These are phyloP conservation scores for Euclidium syriacum DNA, from an alignment of 345 rosid species.

Conservation along the genomic window DNA sequence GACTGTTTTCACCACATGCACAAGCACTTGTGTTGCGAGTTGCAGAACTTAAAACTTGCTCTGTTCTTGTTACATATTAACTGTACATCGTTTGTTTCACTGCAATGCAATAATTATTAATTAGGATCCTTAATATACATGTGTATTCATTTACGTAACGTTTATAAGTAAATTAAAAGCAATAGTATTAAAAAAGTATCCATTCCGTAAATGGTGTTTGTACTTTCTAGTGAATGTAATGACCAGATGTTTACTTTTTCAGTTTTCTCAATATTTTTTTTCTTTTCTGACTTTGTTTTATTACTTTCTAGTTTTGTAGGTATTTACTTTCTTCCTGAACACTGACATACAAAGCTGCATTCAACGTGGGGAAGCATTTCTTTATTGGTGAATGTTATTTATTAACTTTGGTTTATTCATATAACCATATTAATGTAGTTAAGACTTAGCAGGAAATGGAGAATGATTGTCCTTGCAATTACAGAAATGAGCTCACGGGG, in stretches of 20 bases:
- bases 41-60: too few species aligned
- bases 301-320: slow-evolving; percentile 16
- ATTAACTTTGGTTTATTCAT: too few species aligned
- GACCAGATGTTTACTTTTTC: slow-evolving; percentile 5
- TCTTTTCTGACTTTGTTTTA: neutral
- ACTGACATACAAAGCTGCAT: slow-evolving; percentile 26
- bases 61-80: too few species aligned
- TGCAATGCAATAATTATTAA: too few species aligned
- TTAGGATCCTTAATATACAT: neutral
- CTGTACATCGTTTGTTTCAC: neutral
- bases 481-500: too few species aligned
- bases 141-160: neutral
- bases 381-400: slow-evolving; percentile 6
- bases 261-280: too few species aligned
- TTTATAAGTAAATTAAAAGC: neutral
- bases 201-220: slow-evolving; percentile 3
- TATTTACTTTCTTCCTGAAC: slow-evolving; percentile 11
- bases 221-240: slow-evolving; percentile 17
- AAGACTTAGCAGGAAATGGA: too few species aligned
- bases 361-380: slow-evolving; percentile 5
- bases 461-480: too few species aligned
- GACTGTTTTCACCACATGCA: slow-evolving; percentile 16
- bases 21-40: slow-evolving; percentile 13
- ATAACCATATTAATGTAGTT: too few species aligned
- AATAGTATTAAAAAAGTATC: neutral